Conservation (phyloP, 1,284 basidiomycete species). For the Apiotrichum gracile region DNA sequence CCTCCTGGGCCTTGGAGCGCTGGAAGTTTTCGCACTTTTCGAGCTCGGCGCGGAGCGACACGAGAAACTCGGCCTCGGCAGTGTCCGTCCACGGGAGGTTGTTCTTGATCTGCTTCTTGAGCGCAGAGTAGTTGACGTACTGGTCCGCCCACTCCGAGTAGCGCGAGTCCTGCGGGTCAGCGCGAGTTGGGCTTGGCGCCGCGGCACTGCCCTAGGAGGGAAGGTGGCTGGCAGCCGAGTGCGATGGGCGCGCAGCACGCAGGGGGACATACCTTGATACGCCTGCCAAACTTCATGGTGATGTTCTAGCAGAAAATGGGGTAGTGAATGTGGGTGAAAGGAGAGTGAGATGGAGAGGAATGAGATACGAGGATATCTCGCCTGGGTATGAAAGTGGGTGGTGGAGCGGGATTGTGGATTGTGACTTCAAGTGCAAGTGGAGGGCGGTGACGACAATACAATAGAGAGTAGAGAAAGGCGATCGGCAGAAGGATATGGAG, state of each 20-base stretch:
- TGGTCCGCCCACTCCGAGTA: constrained; percentile 86
- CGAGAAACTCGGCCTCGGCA: constrained; percentile 76
- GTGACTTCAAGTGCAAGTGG: no score
- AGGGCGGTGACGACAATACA: no score
- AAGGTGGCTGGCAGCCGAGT: no score
- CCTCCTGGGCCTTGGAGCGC: constrained; percentile 79
- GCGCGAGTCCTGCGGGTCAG: constrained; percentile 59
- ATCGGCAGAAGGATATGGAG: no score
- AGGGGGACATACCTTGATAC: constrained; percentile 62
- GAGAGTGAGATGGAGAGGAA: not conserved
- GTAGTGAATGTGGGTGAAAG: not conserved
- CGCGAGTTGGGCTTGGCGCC: no score
- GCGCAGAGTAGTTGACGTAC: constrained; percentile 80
- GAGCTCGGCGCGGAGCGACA: constrained; percentile 75
- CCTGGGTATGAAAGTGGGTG: no score
- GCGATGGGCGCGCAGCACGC: no score
- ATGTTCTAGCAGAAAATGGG: not conserved
- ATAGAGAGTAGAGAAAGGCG: no score
- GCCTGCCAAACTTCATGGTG: constrained; percentile 79
- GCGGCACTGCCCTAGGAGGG: no score
- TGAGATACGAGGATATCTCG: not conserved
- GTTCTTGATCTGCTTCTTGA: constrained; percentile 81
- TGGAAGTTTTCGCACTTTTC: constrained; percentile 97
- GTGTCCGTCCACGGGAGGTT: constrained; percentile 59
- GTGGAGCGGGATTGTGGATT: no score